A percentile compares a stretch with the other conserved stretches of the same genome.
These are phyloP conservation scores for Blastobotrys illinoisensis DNA, from an alignment of 1,139 yeast species.

Conservation along the genomic window DNA sequence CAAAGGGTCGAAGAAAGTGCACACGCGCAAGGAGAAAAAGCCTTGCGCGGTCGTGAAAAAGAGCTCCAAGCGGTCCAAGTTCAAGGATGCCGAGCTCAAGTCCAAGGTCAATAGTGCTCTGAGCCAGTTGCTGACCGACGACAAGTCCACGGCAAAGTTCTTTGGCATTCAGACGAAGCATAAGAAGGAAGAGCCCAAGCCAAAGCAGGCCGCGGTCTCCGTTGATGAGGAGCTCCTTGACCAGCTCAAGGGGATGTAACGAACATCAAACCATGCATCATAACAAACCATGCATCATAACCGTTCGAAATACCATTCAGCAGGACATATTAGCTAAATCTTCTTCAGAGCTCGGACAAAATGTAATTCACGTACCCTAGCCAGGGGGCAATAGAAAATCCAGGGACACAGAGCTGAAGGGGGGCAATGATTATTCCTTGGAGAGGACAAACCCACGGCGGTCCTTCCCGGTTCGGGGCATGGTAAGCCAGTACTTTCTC, in stretches of 20 bases:
- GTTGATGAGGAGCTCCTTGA: slow-evolving; percentile 10
- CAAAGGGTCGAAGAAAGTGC: background rate
- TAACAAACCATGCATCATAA: too few species aligned
- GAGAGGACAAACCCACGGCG: slow-evolving; percentile 27
- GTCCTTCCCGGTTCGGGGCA: slow-evolving; percentile 30
- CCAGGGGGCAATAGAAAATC: background rate
- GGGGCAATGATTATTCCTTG: background rate
- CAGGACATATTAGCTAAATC: too few species aligned
- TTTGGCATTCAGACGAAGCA: background rate
- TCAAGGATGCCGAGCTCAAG: background rate
- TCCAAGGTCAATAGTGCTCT: slow-evolving; percentile 6
- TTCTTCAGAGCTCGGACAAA: too few species aligned
- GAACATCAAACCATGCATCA: too few species aligned
- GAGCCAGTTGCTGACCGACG: slow-evolving; percentile 3
- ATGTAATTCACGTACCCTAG: background rate
- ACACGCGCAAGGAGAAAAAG: background rate
- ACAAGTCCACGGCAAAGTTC: slow-evolving; percentile 6
- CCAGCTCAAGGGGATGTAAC: slow-evolving; percentile 10
- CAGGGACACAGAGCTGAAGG: too few species aligned
- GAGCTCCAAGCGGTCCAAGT: background rate
- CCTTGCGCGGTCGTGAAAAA: background rate
- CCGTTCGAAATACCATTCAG: too few species aligned
- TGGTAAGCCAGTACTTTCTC: slow-evolving; percentile 27
- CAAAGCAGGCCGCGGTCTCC: background rate
- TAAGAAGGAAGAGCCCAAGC: background rate